phyloP scores from a whole-genome alignment of 495 filamentous ascomycete species.

The Penicillium cataractarum region DNA sequence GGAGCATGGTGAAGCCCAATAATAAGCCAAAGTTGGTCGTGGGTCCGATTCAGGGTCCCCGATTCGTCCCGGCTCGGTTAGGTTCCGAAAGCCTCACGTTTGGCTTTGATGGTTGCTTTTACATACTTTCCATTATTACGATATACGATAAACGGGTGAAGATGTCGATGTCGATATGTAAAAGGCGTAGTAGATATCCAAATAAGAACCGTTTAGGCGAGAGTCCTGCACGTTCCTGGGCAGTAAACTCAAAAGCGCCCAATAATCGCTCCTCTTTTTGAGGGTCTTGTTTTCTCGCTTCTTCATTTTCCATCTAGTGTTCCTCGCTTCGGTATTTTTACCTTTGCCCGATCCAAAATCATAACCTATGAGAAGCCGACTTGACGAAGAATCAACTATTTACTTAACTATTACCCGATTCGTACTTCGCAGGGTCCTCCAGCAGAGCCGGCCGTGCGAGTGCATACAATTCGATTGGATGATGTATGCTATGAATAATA shows the following conservation, averaged over 20 bases:
- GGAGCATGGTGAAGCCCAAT: constrained; percentile 8
- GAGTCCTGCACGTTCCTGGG: neutral
- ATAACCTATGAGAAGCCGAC: constrained; percentile 4
- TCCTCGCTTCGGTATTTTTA: neutral
- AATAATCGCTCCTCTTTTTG: constrained; percentile 5
- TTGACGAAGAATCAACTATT: no score
- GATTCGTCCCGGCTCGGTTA: constrained; percentile 27
- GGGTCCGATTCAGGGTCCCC: constrained; percentile 21
- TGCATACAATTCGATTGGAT: neutral
- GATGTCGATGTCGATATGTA: neutral
- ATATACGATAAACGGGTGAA: neutral
- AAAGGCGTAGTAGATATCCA: neutral
- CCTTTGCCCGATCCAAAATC: neutral
- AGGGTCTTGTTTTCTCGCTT: neutral
- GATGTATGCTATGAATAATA: neutral
- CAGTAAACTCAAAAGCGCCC: neutral
- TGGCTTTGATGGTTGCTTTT: constrained; percentile 5
- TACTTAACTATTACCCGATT: constrained; percentile 6
- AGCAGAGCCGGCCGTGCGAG: neutral
- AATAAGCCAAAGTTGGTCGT: constrained; percentile 7
- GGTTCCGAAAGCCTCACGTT: constrained; percentile 21
- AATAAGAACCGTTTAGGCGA: neutral
- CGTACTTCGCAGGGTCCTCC: neutral
- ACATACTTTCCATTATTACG: neutral
- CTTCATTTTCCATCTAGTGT: neutral